Conservation (phyloP, 257 asterid species). For the Solanum chilense region DNA sequence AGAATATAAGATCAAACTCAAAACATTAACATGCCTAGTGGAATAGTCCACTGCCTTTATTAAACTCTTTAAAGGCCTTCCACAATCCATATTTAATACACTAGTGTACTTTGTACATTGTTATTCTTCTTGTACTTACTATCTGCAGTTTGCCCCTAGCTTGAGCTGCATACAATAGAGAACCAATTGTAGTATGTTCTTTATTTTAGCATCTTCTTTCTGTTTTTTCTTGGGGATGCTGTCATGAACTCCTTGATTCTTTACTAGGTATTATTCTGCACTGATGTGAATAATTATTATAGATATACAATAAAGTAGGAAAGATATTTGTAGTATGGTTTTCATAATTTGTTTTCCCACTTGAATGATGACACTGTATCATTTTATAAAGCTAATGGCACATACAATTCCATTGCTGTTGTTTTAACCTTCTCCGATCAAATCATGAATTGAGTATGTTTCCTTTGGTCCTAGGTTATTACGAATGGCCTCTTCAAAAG, state of each 20-base stretch:
- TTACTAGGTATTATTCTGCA: neutral
- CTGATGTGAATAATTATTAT: neutral
- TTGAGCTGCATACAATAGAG: neutral
- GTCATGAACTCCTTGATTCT: neutral
- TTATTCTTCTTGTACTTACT: neutral
- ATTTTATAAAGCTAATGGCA: neutral
- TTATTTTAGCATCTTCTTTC: neutral
- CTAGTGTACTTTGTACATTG: neutral
- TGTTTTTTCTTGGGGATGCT: neutral
- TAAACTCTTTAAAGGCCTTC: neutral
- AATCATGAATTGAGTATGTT: neutral
- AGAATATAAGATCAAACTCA: neutral
- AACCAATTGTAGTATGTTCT: neutral
- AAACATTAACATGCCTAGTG: neutral
- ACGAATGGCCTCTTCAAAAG: neutral
- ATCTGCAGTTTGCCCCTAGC: neutral
- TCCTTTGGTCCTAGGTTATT: neutral
- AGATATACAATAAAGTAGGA: neutral
- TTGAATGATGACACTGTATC: neutral
- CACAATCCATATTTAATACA: neutral
- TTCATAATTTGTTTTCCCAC: neutral
- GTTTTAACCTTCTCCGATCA: neutral
- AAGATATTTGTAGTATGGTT: neutral
- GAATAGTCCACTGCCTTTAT: neutral
- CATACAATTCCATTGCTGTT: neutral